Conservation (phyloP, 352 stramenopile genomes). For the Phytophthora europaea region DNA sequence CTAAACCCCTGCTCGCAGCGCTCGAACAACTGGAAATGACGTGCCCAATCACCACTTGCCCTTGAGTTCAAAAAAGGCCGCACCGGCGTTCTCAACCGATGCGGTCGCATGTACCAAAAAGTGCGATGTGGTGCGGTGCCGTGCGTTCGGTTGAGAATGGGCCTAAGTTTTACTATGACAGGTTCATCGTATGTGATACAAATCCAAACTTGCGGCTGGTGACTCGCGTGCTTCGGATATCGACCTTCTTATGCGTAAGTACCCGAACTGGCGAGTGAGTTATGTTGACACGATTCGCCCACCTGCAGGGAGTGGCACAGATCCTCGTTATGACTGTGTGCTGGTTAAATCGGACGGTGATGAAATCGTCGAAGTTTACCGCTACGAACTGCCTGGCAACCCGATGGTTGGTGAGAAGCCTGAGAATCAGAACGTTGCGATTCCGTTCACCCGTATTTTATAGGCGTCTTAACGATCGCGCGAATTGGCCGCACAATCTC, state of each 20-base stretch:
- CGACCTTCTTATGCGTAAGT: constrained; percentile 97
- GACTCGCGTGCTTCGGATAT: constrained; percentile 95
- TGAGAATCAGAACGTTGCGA: constrained; percentile 90
- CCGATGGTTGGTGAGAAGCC: constrained; percentile 89
- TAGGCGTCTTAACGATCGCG: too few species aligned
- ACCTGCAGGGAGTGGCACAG: constrained; percentile 66
- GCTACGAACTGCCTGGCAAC: constrained; percentile 86
- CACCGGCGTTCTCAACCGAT: too few species aligned
- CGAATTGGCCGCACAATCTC: too few species aligned
- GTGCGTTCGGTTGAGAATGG: too few species aligned
- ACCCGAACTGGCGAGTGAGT: constrained; percentile 94
- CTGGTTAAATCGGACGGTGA: constrained; percentile 87
- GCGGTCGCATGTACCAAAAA: too few species aligned
- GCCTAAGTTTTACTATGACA: too few species aligned
- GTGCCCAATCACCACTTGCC: too few species aligned
- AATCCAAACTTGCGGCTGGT: constrained; percentile 72
- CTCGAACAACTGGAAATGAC: too few species aligned
- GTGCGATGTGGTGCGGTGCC: too few species aligned
- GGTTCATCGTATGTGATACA: too few species aligned
- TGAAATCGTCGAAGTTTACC: constrained; percentile 90
- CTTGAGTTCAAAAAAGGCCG: too few species aligned
- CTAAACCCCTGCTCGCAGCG: too few species aligned
- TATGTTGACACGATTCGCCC: constrained; percentile 89
- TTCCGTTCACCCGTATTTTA: constrained; percentile 89
- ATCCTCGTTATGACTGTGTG: constrained; percentile 85